These are phyloP conservation scores for Balansia obtecta DNA, from an alignment of 2,329 filamentous ascomycete species.

Conservation along the genomic window DNA sequence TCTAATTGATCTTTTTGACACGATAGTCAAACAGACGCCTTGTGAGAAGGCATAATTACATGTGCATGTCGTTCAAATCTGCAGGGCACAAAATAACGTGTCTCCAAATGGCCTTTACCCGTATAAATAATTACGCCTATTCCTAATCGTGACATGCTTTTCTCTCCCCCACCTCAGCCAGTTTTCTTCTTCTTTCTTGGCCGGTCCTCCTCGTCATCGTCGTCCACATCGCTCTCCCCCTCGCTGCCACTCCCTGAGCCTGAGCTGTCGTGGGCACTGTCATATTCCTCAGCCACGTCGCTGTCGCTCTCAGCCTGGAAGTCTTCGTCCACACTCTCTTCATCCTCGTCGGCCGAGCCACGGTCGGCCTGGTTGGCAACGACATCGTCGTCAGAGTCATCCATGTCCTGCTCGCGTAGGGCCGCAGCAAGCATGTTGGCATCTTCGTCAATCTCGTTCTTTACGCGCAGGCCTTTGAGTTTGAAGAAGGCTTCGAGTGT, in stretches of 20 bases:
- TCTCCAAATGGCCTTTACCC: not conserved
- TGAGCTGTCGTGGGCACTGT: conserved; percentile 80
- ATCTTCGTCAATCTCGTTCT: conserved; percentile 98
- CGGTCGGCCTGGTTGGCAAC: conserved; percentile 60
- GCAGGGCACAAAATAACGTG: too few species aligned
- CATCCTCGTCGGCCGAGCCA: conserved; percentile 89
- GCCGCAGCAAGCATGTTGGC: conserved; percentile 69
- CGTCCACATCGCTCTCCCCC: conserved; percentile 36
- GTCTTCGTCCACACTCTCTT: conserved; percentile 91
- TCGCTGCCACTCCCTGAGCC: conserved; percentile 54
- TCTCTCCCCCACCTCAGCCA: conserved; percentile 2
- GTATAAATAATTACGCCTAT: not conserved
- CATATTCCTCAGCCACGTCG: conserved; percentile 92
- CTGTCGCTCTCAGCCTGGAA: conserved; percentile 87
- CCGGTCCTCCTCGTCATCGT: conserved; percentile 30
- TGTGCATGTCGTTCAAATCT: not conserved
- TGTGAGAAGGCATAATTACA: not conserved
- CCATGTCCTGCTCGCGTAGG: conserved; percentile 71
- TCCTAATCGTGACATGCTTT: not conserved
- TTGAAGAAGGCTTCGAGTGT: conserved; percentile 97
- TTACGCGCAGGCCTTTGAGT: conserved; percentile 84
- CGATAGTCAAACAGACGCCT: too few species aligned
- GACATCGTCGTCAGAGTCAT: conserved; percentile 72
- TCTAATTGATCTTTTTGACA: too few species aligned
- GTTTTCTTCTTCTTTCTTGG: conserved; percentile 40